These are phyloP conservation scores for Spathaspora gorwiae DNA, from an alignment of 805 yeast species.

Conservation along the genomic window DNA sequence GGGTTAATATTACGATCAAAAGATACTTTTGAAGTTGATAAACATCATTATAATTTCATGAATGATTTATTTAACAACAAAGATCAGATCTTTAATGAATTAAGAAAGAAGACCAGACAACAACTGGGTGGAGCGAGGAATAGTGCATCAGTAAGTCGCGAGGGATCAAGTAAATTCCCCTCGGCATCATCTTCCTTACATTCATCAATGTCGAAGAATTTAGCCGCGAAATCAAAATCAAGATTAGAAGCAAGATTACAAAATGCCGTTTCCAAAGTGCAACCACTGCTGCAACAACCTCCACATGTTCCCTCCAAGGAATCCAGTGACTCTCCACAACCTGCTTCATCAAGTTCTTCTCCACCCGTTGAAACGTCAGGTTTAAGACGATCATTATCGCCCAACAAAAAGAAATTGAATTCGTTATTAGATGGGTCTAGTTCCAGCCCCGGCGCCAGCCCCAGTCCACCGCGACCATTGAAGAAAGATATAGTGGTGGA, in stretches of 20 bases:
- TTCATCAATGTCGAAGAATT: not conserved
- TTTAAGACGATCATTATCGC: constrained; percentile 35
- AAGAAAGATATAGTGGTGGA: not conserved
- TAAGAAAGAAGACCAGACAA: constrained; percentile 36
- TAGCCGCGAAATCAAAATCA: constrained; percentile 18
- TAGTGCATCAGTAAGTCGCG: constrained; percentile 1
- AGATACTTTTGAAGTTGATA: constrained; percentile 41
- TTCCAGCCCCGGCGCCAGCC: too few relatives aligned
- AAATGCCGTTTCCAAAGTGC: constrained; percentile 15
- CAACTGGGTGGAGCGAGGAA: not conserved
- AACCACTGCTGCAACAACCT: not conserved
- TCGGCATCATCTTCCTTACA: not conserved
- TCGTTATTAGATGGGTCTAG: constrained; percentile 6
- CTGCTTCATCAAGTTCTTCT: constrained; percentile 17
- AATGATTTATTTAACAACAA: constrained; percentile 55
- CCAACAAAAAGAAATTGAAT: constrained; percentile 32
- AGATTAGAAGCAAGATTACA: constrained; percentile 25
- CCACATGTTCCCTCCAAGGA: not conserved
- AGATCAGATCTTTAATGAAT: constrained; percentile 60
- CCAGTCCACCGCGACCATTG: not conserved
- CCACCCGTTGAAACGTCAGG: constrained; percentile 8
- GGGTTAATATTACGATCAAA: constrained; percentile 55
- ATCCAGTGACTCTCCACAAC: not conserved
- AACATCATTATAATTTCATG: constrained; percentile 54
- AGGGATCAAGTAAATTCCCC: constrained; percentile 3